Base-by-base conservation (phyloP, 1,284 basidiomycete genomes). In the Cerrena zonata region DNA sequence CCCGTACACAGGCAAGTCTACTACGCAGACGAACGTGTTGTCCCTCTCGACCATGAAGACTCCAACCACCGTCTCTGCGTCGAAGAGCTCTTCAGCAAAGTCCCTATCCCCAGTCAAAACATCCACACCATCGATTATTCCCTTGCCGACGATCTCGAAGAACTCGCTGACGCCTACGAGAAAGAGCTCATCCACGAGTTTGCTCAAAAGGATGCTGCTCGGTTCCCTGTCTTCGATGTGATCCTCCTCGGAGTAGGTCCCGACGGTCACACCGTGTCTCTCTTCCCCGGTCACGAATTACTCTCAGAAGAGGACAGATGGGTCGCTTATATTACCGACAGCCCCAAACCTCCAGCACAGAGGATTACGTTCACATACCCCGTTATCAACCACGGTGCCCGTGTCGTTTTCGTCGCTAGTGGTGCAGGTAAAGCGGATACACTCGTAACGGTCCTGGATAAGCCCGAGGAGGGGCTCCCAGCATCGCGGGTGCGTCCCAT, bases 21-120 rank as follows among this genome's bases (percentile, higher is more conserved):
- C 74, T 99, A 98, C 68, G 93, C 87, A 48, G 96, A 99, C 69
- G 96, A 99, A 74, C 90, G 96, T 50, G 84, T 88, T 51, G 96
- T 99, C 12, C 92, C 94, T 0, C 84, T 98, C 62, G 86, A 94
- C 71, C 79, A 96, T 65, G 78, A 85, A 49, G 94, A 98, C 66
- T 94, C 91, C 38, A 99, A 99, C 71, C 94, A 95, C 73, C 65
- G 69, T 10, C 80, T 92, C 47, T 92, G 89, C 75, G 73, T 73
- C 40, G 75, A 84, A 54, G 78, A 83, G 55, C 82, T 99, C 63
- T 94, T 91, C 69, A 81, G 81, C 61, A 86, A 92, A 62, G 88
- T 94, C 21, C 84, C 89, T 57, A 89, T 96, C 64, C 87, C 89
- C 2, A 56, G 62, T 38, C 69, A 73, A 30, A 84, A 97, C 67